Evolutionary conservation across 306 rosid species (phyloP).

Genomic region (Citrullus mucosospermus): DNA sequence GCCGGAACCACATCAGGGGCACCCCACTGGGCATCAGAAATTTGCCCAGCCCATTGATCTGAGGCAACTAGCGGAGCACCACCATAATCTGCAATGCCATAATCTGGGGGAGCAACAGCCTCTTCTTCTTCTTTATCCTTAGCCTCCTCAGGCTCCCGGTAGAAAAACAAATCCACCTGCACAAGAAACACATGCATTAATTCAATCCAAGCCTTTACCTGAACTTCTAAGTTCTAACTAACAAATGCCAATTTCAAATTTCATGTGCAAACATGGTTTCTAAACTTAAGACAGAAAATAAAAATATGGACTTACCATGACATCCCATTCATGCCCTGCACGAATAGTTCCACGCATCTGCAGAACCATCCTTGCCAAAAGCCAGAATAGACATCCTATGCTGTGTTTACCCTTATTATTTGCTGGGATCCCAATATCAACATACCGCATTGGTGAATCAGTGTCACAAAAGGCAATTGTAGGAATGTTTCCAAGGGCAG

Average conservation of each 20-base stretch:
- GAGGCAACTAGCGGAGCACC: conserved; percentile 13
- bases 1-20: conserved; percentile 6
- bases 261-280: not conserved
- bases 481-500: conserved; percentile 79
- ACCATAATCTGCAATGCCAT: conserved; percentile 42
- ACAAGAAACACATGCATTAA: not conserved
- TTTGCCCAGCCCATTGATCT: conserved; percentile 34
- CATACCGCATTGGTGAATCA: conserved; percentile 75
- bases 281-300: not conserved
- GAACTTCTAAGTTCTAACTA: not conserved
- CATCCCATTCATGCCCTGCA: conserved; percentile 73
- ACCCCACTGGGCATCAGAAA: conserved; percentile 26
- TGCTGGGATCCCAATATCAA: conserved; percentile 93
- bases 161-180: conserved; percentile 84
- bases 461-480: conserved; percentile 92
- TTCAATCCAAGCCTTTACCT: not conserved
- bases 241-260: not conserved
- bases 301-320: conserved; percentile 41
- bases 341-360: conserved; percentile 75
- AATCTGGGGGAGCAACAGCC: conserved; percentile 29
- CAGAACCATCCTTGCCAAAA: conserved; percentile 83
- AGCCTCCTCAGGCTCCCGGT: conserved; percentile 83
- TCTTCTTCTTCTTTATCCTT: conserved; percentile 68
- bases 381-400: conserved; percentile 83
- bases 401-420: conserved; percentile 89